Base-by-base conservation (phyloP, 2,329 filamentous ascomycete genomes). In the Gaeumannomyces sp. region DNA sequence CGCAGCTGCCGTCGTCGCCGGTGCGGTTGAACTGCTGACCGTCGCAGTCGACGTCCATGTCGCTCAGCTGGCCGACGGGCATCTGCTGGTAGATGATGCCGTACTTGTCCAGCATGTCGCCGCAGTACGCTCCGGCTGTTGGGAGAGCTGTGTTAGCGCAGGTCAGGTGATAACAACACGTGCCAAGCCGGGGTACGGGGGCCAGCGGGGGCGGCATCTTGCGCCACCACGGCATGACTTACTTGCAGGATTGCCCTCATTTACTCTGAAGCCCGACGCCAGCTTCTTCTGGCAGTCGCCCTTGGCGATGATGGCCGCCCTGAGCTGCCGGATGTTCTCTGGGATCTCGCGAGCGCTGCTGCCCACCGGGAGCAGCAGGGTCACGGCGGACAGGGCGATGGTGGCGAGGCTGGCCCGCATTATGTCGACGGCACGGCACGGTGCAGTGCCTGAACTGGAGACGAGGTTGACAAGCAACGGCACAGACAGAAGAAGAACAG, bases 1-100 rank as follows among this genome's bases (percentile, higher is more conserved):
- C 76, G 68, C 83, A 85, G 28, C 77, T 75, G 0, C 80, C 78
- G 28, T 77, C 78, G 64, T 78, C 74, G 6, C 57, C 61, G 6
- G 71, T 71, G 19, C 73, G 63, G 2, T 74, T 75, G 4, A 76
- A 74, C 58, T 81, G 77, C 0, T 73, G 72, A 1, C 84, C 84
- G 66, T 87, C 83, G 68, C 84, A 87, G 73, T 87, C 84, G 59
- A 86, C 76, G 66, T 86, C 84, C 79, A 86, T 84, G 71, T 85
- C 81, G 10, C 77, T 79, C 60, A 85, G 75, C 29, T 77, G 72
- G 3, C 75, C 74, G 13, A 72, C 69, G 0, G 71, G 72, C 10
- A 79, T 79, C 60, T 78, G 76, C 59, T 84, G 70, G 71, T 79
- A 84, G 65, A 85, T 74, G 27, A 78, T 72, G 50, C 74, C 73